Conservation (phyloP, 345 rosid genomes). For the Populus davidiana region DNA sequence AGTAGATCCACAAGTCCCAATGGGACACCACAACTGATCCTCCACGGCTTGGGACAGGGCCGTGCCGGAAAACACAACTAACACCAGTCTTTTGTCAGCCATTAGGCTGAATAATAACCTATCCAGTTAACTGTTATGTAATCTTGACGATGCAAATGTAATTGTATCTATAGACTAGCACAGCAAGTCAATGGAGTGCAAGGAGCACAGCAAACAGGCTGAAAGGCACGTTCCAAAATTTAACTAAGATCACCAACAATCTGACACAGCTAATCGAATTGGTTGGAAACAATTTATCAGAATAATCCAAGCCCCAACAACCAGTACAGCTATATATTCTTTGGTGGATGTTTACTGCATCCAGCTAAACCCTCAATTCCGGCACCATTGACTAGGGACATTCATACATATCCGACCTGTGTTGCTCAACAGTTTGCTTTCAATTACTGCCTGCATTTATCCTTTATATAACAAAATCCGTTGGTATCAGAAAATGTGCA, state of each 20-base stretch:
- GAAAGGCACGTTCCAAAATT: background rate
- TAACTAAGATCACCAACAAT: background rate
- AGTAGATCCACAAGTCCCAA: no score
- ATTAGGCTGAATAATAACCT: no score
- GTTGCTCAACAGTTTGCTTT: conserved; percentile 7
- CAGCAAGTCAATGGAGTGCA: no score
- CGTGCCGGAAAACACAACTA: no score
- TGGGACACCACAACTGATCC: no score
- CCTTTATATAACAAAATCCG: background rate
- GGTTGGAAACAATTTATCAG: background rate
- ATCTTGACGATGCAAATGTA: no score
- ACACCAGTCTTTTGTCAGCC: no score
- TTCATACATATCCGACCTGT: background rate
- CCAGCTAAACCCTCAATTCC: conserved; percentile 9
- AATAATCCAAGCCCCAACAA: conserved; percentile 5
- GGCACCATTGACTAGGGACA: background rate
- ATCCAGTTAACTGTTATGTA: no score
- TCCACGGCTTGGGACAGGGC: no score
- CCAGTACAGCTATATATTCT: background rate
- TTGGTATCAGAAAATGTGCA: no score
- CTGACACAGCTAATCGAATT: background rate
- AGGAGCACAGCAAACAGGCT: background rate
- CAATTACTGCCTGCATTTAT: background rate
- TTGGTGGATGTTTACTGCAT: background rate
- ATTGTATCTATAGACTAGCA: no score